Evolutionary conservation across 345 rosid genomes (phyloP).

Genomic region (Hevea brasiliensis): DNA sequence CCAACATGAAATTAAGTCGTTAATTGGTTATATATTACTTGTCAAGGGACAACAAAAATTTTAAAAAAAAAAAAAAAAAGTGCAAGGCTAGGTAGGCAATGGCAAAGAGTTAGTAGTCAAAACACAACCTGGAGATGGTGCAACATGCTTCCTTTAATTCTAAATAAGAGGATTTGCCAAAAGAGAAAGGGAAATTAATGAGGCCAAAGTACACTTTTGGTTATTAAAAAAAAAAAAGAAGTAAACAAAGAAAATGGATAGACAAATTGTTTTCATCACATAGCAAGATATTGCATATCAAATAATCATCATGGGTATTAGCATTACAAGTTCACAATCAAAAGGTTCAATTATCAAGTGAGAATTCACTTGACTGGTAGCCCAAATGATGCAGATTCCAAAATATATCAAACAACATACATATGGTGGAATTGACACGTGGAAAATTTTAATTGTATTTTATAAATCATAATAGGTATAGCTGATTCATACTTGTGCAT

Average conservation of each 20-base stretch:
- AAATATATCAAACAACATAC: not conserved
- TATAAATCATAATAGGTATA: not conserved
- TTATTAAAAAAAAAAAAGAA: not conserved
- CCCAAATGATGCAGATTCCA: not conserved
- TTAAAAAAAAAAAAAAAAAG: not conserved
- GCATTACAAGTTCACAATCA: not conserved
- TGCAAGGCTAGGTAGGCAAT: not conserved
- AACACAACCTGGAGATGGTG: not conserved
- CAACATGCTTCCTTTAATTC: not conserved
- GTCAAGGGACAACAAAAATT: no score
- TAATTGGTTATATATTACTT: not conserved
- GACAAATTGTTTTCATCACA: not conserved
- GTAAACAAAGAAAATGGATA: not conserved
- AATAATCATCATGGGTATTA: not conserved
- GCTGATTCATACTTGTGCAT: not conserved
- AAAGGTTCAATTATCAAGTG: not conserved
- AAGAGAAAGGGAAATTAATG: not conserved
- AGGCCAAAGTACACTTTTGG: not conserved
- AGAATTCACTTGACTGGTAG: not conserved
- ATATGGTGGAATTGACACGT: not conserved
- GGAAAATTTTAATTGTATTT: not conserved
- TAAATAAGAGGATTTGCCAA: slow-evolving; percentile 3
- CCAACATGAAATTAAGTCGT: not conserved
- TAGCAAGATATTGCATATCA: not conserved
- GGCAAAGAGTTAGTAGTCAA: not conserved